phyloP scores from a whole-genome alignment of 2,329 filamentous ascomycete species.

The Elsinoe perseae region DNA sequence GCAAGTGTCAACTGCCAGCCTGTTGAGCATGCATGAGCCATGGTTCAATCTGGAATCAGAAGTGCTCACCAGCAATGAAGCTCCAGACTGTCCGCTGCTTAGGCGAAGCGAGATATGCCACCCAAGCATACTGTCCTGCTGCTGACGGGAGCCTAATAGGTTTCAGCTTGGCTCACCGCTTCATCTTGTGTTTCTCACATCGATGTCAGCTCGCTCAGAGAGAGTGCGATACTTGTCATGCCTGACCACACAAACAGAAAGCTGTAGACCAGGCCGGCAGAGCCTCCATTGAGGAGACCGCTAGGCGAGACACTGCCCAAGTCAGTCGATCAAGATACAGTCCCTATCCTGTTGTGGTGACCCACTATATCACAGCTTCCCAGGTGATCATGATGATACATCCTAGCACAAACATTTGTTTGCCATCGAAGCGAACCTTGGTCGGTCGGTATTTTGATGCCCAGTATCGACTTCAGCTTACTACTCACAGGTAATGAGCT shows the following conservation, averaged over 20 bases:
- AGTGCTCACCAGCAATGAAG: slow-evolving; percentile 29
- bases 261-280: slow-evolving; percentile 24
- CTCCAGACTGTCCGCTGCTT: slow-evolving; percentile 37
- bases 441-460: not conserved
- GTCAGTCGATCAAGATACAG: not conserved
- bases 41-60: no score
- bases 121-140: slow-evolving; percentile 34
- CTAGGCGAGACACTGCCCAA: not conserved
- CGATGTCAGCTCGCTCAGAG: slow-evolving; percentile 36
- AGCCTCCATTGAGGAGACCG: slow-evolving; percentile 21
- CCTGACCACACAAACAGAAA: slow-evolving; percentile 33
- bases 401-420: not conserved
- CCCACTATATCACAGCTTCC: not conserved
- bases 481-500: not conserved
- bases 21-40: slow-evolving; percentile 29
- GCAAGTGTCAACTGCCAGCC: slow-evolving; percentile 38
- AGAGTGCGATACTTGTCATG: slow-evolving; percentile 9
- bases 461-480: not conserved
- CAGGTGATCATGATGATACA: not conserved
- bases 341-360: not conserved
- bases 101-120: slow-evolving; percentile 37
- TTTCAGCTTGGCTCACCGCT: not conserved
- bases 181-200: slow-evolving; percentile 35
- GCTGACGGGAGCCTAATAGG: slow-evolving; percentile 18
- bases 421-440: not conserved